These are phyloP conservation scores for Boletus rufocinnamomeus DNA, from an alignment of 768 basidiomycete species.

Conservation along the genomic window DNA sequence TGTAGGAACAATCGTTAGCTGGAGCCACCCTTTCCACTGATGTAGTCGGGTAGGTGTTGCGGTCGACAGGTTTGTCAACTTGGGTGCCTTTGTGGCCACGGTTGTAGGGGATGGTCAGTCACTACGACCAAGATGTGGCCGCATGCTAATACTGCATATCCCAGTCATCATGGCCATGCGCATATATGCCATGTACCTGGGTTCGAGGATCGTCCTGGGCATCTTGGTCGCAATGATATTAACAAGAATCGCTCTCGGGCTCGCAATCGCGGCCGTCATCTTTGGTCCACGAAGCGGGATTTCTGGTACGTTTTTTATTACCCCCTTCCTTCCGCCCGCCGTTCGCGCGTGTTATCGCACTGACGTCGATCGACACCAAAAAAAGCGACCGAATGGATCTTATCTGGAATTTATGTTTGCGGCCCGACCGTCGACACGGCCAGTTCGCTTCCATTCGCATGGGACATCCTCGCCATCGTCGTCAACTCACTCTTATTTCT, in stretches of 20 bases:
- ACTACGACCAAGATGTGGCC: neutral
- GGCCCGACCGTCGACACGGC: constrained; percentile 3
- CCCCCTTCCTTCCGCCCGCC: neutral
- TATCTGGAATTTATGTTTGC: constrained; percentile 22
- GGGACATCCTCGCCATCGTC: constrained; percentile 15
- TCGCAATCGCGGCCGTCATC: constrained; percentile 9
- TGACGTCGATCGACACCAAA: neutral
- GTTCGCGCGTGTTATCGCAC: no score
- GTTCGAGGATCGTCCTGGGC: constrained; percentile 10
- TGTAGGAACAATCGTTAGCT: constrained; percentile 1
- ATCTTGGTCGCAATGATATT: constrained; percentile 11
- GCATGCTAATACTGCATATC: neutral
- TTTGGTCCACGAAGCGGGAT: constrained; percentile 24
- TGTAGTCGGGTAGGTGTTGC: constrained; percentile 8
- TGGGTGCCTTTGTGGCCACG: constrained; percentile 12
- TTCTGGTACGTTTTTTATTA: constrained; percentile 4
- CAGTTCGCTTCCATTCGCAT: constrained; percentile 16
- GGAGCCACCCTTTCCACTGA: neutral
- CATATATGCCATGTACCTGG: constrained; percentile 25
- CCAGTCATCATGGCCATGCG: constrained; percentile 23
- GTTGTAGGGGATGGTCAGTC: constrained; percentile 16
- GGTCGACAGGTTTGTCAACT: constrained; percentile 13
- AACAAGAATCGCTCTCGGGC: constrained; percentile 8
- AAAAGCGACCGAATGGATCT: constrained; percentile 18
- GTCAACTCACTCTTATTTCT: constrained; percentile 17